A percentile compares a stretch with the other conserved stretches of the same genome.
These are phyloP conservation scores for Mychonastes homosphaera DNA, from an alignment of 139 green algal genomes.

Conservation along the genomic window DNA sequence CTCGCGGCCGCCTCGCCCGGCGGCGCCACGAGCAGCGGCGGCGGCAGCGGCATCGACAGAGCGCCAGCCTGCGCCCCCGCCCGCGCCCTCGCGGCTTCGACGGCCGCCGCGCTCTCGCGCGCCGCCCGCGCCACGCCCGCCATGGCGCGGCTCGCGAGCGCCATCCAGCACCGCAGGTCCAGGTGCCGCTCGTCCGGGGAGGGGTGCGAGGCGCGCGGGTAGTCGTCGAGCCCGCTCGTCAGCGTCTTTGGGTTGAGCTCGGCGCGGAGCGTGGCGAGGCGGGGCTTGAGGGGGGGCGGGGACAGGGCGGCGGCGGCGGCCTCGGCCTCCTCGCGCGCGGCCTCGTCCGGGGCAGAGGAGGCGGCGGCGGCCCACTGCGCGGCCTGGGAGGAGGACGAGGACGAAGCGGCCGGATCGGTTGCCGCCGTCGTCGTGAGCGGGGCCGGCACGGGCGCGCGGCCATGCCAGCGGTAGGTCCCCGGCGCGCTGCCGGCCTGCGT, in stretches of 20 bases:
- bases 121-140: constrained; percentile 6
- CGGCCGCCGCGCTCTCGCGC: not conserved
- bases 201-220: constrained; percentile 81
- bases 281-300: too few relatives aligned
- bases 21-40: not conserved
- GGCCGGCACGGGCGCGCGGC: not conserved
- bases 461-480: constrained; percentile 32
- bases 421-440: too few relatives aligned
- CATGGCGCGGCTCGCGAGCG: constrained; percentile 13
- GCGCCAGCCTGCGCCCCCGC: constrained; percentile 5
- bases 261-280: too few relatives aligned
- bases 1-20: too few relatives aligned
- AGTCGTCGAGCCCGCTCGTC: constrained; percentile 86
- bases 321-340: too few relatives aligned
- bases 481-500: constrained; percentile 56
- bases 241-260: constrained; percentile 94
- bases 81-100: not conserved
- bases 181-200: constrained; percentile 72
- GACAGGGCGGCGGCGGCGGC: too few relatives aligned
- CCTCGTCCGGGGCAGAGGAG: too few relatives aligned
- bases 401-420: too few relatives aligned
- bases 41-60: not conserved
- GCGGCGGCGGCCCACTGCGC: too few relatives aligned
- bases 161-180: constrained; percentile 91
- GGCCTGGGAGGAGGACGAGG: too few relatives aligned